Base-by-base conservation (phyloP, 108 stramenopile genomes). In the Aureococcus anophagefferens region DNA sequence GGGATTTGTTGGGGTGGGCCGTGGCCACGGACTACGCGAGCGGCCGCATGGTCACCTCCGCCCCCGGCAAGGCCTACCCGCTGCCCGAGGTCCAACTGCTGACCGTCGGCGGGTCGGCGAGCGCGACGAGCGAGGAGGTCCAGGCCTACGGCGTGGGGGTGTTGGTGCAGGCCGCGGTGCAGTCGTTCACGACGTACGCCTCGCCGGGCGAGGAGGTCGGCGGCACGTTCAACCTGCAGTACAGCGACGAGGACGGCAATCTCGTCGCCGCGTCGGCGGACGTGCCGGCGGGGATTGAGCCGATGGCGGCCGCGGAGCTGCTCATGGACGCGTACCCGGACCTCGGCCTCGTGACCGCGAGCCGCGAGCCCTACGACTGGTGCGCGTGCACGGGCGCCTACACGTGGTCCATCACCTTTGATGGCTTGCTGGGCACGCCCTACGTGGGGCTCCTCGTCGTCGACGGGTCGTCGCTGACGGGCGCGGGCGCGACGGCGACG, bases 321-420 rank as follows among this genome's bases (percentile, higher is more conserved):
- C 83, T 90, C 25, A 71, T 67, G 66, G 66, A 68, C 31, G 75
- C 75, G 34, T 76, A 85, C 66, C 85, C 85, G 18, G 33, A 78
- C 64, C 65, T 79, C 0, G 84, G 85, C 33, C 63, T 70, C 30
- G 67, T 90, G 45, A 65, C 69, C 30, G 84, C 85, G 29, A 68
- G 68, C 15, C 69, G 82, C 46, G 51, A 66, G 28, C 32, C 34
- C 9, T 89, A 90, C 73, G 64, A 36, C 66, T 75, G 37, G 68
- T 90, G 89, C 66, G 84, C 83, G 25, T 87, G 88, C 66, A 30
- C 72, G 30, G 85, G 87, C 65, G 81, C 80, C n/a, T 87, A 77
- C 83, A 76, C 64, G 14, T 90, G 89, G 89, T 83, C 77, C 29
- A 68, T 90, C 0, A 88, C 85, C 7, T 87, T 88, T 69, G 63